Evolutionary conservation across 441 rosid species (phyloP), one percentile per base, ranked within the genome.

Genomic region (Croton laevigatus): DNA sequence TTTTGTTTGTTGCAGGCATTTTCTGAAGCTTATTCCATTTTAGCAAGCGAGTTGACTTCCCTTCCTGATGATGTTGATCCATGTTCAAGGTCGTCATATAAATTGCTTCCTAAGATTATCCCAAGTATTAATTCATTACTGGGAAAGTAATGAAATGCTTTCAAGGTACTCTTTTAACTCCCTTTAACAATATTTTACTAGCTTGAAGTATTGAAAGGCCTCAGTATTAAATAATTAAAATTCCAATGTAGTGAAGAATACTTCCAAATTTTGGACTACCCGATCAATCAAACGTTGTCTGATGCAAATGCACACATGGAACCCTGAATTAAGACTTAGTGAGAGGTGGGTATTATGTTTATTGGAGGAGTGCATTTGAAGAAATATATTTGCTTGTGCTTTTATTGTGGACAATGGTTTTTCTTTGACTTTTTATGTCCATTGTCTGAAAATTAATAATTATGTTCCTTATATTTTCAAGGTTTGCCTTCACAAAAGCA

Each of bases 11-110:
- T 85, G 84, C 87, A 95, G 98, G 98, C 99, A 70, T 95, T 95
- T 83, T 88, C 99, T 40, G 99, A 95, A 77, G 99, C 99, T 51
- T 87, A 89, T 85, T 82, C 95, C 70, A 65, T 83, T 72, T 82
- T 95, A 81, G 96, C 91, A 85, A 89, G 83, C 66, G 97, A 95
- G 87, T 84, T 88, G 49, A 67, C 83, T 52, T 81, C 80, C 82
- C 82, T 85, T 69, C 74, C 87, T 42, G 81, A 74, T 70, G 79
- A 81, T 68, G 74, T 70, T 53, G 84, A 87, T 78, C 65, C 87
- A 73, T 76, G 74, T 79, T 77, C 78, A 52, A 83, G 74, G 73
- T 78, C 81, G 51, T 79, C 83, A 52, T 72, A 82, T 73, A 79
- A 69, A 66, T 69, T 95, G 84, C 99, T 95, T 75, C 85, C 86